phyloP scores from a whole-genome alignment of 2,329 filamentous ascomycete genomes.

The Beauveria brongniartii region DNA sequence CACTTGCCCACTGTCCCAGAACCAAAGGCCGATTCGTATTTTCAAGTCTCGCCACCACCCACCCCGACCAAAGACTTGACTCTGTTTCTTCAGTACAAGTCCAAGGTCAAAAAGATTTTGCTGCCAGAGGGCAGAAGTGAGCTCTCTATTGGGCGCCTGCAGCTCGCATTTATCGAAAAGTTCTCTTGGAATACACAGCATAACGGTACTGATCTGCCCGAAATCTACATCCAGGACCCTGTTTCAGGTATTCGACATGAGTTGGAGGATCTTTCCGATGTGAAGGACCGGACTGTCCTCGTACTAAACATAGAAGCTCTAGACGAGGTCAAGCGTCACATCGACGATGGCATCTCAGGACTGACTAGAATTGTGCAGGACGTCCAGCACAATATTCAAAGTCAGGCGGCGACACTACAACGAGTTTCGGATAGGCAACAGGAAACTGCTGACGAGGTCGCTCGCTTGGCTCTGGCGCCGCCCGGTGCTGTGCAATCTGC shows the following conservation, averaged over 20 bases:
- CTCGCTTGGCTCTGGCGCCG: constrained; percentile 44
- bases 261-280: constrained; percentile 82
- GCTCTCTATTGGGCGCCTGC: constrained; percentile 77
- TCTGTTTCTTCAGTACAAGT: constrained; percentile 91
- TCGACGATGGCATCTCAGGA: constrained; percentile 81
- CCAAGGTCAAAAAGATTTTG: constrained; percentile 93
- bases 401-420: constrained; percentile 74
- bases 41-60: constrained; percentile 56
- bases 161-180: constrained; percentile 96
- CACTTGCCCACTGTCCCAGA: constrained; percentile 25
- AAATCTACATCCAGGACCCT: constrained; percentile 96
- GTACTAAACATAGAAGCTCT: constrained; percentile 88
- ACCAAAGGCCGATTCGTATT: constrained; percentile 41
- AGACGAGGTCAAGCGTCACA: constrained; percentile 92
- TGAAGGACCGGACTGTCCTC: constrained; percentile 92
- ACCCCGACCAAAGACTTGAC: constrained; percentile 76
- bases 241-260: constrained; percentile 95
- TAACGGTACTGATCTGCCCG: constrained; percentile 84
- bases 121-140: constrained; percentile 76
- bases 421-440: constrained; percentile 85
- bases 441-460: constrained; percentile 81
- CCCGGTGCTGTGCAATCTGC: constrained; percentile 32
- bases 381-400: constrained; percentile 73
- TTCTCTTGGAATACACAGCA: constrained; percentile 98
- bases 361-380: constrained; percentile 78